These are phyloP conservation scores for Hyphopichia homilentoma DNA, from an alignment of 805 yeast genomes.

Conservation along the genomic window DNA sequence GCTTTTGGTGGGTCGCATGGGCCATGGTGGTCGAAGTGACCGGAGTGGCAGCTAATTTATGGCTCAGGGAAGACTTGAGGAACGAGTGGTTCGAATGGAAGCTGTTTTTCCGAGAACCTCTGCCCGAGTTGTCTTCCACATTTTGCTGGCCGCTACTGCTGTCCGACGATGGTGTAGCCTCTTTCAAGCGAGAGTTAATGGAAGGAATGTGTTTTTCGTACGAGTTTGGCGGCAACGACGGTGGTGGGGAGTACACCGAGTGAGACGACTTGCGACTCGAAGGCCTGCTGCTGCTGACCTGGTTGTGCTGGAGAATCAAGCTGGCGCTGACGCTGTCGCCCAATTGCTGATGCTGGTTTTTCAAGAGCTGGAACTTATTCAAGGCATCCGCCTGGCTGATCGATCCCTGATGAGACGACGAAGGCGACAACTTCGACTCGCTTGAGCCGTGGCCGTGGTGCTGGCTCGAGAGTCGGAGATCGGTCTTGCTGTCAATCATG, in stretches of 20 bases:
- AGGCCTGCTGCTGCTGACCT: constrained; percentile 12
- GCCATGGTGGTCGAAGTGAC: constrained; percentile 20
- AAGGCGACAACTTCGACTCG: constrained; percentile 4
- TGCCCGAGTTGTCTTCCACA: constrained; percentile 1
- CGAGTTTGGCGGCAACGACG: constrained; percentile 18
- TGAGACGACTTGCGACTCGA: constrained; percentile 30
- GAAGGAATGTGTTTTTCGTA: constrained; percentile 30
- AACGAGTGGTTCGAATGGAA: constrained; percentile 9
- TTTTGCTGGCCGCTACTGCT: background rate
- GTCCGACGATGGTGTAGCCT: constrained; percentile 9
- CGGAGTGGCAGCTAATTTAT: constrained; percentile 17
- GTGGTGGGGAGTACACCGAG: constrained; percentile 20
- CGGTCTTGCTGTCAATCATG: constrained; percentile 63
- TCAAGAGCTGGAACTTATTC: constrained; percentile 48
- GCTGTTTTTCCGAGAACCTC: constrained; percentile 1
- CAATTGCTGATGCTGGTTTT: constrained; percentile 49
- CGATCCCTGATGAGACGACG: constrained; percentile 13
- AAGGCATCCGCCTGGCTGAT: constrained; percentile 41
- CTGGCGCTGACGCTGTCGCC: constrained; percentile 56
- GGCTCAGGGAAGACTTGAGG: constrained; percentile 13
- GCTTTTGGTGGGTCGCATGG: constrained; percentile 16
- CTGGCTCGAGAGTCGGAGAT: constrained; percentile 33
- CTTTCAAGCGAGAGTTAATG: constrained; percentile 28
- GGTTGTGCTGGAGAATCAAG: constrained; percentile 27
- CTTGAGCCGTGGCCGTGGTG: background rate